phyloP scores from a whole-genome alignment of 2,329 filamentous ascomycete genomes.

The Colletotrichum lindemuthianum region DNA sequence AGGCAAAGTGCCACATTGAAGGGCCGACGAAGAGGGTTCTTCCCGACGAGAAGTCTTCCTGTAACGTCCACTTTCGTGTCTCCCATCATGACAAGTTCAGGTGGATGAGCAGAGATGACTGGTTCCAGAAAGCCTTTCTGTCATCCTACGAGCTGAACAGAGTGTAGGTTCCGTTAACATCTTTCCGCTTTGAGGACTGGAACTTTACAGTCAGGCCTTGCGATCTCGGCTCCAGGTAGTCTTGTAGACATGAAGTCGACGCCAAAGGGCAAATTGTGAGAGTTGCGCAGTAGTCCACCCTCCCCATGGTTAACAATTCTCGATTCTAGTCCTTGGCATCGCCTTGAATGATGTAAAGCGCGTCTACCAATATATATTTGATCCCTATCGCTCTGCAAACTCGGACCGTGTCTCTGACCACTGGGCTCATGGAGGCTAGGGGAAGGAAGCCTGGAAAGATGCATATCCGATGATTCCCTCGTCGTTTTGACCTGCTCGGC shows the following conservation, averaged over 20 bases:
- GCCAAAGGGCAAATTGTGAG: conserved; percentile 5
- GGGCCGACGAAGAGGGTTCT: conserved; percentile 4
- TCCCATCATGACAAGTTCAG: conserved; percentile 1
- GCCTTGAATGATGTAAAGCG: conserved; percentile 45
- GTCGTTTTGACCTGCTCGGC: conserved; percentile 1
- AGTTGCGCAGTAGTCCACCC: conserved; percentile 8
- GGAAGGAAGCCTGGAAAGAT: not conserved
- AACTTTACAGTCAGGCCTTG: not conserved
- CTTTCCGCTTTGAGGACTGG: not conserved
- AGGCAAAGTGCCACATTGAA: not conserved
- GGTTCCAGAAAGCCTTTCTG: not conserved
- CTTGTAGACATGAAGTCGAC: conserved; percentile 4
- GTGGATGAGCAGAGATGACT: not conserved
- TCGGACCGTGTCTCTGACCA: conserved; percentile 2
- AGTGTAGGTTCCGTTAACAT: not conserved
- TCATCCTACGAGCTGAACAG: conserved; percentile 1
- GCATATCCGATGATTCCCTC: not conserved
- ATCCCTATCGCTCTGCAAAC: conserved; percentile 35
- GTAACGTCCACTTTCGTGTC: conserved; percentile 7
- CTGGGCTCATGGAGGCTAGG: not conserved
- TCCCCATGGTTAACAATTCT: conserved; percentile 15
- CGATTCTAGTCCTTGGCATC: conserved; percentile 36
- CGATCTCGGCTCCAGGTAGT: not conserved
- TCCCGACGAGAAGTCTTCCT: conserved; percentile 2
- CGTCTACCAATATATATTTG: conserved; percentile 44